Evolutionary conservation across 176 grass and related monocot genomes (phyloP).

Genomic region (Areca catechu): DNA sequence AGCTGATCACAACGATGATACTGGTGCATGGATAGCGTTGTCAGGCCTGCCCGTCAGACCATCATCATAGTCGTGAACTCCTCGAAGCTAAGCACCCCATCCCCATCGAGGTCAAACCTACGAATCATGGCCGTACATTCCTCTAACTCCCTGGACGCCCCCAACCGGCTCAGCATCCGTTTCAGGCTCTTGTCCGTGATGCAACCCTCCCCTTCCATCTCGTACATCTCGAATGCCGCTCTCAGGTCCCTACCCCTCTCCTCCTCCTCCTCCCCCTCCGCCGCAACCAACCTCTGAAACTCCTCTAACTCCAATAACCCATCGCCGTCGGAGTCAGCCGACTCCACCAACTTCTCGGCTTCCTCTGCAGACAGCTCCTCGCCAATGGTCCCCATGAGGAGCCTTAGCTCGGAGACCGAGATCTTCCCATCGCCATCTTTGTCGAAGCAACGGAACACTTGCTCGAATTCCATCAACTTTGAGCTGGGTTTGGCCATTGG

Average conservation of each 20-base stretch:
- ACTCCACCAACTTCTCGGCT: conserved; percentile 21
- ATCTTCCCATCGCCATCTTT: conserved; percentile 55
- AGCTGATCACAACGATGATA: no score
- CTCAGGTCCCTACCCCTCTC: conserved; percentile 22
- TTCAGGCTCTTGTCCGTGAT: conserved; percentile 52
- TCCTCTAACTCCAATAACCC: conserved; percentile 28
- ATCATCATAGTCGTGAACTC: conserved; percentile 62
- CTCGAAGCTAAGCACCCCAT: conserved; percentile 40
- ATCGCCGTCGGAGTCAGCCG: conserved; percentile 34
- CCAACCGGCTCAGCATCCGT: conserved; percentile 37
- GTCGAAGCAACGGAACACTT: conserved; percentile 33
- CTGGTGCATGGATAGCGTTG: no score
- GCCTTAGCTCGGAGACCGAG: conserved; percentile 30
- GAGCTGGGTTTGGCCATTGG: no score
- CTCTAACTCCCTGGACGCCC: conserved; percentile 14
- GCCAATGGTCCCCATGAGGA: conserved; percentile 16
- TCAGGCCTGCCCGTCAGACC: background rate
- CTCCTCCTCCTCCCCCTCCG: conserved; percentile 13
- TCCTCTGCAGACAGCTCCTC: conserved; percentile 27
- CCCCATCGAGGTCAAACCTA: conserved; percentile 53
- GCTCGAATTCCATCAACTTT: background rate
- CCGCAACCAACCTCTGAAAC: conserved; percentile 19
- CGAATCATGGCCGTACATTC: conserved; percentile 57
- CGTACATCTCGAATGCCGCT: conserved; percentile 56
- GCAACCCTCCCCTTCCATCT: conserved; percentile 4